phyloP scores from a whole-genome alignment of 2,329 filamentous ascomycete species.

The Cladosporium sp. region DNA sequence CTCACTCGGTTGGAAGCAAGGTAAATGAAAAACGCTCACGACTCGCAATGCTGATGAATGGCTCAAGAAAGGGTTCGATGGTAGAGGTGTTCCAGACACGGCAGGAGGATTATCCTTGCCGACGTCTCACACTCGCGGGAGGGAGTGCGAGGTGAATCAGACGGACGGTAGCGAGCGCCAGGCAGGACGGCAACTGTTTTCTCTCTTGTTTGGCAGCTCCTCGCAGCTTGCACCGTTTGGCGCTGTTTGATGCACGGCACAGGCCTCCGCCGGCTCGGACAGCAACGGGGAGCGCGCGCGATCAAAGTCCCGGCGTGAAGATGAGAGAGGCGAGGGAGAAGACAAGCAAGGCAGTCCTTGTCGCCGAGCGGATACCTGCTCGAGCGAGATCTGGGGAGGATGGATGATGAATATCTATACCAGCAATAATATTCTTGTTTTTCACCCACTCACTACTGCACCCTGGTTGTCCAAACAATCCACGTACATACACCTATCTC shows the following conservation, averaged over 20 bases:
- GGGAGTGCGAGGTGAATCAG: slow-evolving; percentile 9
- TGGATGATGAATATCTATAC: neutral
- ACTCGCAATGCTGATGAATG: neutral
- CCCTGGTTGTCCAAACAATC: slow-evolving; percentile 15
- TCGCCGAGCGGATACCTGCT: neutral
- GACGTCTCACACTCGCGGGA: slow-evolving; percentile 4
- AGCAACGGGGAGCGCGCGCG: slow-evolving; percentile 1
- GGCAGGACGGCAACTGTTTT: neutral
- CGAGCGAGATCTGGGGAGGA: slow-evolving; percentile 2
- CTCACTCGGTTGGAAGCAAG: neutral
- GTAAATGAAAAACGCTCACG: slow-evolving; percentile 2
- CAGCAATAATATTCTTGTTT: neutral
- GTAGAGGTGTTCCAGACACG: neutral
- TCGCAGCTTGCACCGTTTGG: neutral
- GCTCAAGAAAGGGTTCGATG: neutral
- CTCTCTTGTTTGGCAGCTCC: neutral
- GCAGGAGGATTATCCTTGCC: neutral
- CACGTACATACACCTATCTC: neutral
- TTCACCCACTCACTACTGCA: slow-evolving; percentile 13
- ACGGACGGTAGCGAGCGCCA: neutral
- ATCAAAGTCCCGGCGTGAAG: neutral
- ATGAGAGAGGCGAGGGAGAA: neutral
- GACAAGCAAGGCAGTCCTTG: slow-evolving; percentile 2
- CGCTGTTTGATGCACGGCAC: slow-evolving; percentile 3
- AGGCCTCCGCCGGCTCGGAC: neutral